These are phyloP conservation scores for Colletotrichum musicola DNA, from an alignment of 2,329 filamentous ascomycete species.

Conservation along the genomic window DNA sequence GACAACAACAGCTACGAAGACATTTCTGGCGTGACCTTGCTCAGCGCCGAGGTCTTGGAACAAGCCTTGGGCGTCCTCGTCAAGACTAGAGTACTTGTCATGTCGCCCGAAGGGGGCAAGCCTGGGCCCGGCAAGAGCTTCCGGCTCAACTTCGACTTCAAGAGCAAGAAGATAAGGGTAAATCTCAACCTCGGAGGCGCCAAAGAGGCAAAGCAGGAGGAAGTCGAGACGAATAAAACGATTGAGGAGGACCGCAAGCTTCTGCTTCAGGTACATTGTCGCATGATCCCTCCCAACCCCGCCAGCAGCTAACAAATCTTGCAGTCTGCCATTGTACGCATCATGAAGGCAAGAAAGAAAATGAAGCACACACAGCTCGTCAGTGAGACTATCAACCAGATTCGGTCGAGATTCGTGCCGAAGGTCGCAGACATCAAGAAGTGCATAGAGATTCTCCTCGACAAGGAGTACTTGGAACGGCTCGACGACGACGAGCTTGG, in stretches of 20 bases:
- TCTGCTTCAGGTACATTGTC: constrained; percentile 87
- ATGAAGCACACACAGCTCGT: constrained; percentile 98
- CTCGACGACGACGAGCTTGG: constrained; percentile 94
- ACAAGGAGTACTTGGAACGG: constrained; percentile 98
- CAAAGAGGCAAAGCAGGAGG: constrained; percentile 95
- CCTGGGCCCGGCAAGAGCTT: constrained; percentile 83
- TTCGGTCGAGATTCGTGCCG: constrained; percentile 91
- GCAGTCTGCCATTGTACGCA: constrained; percentile 96
- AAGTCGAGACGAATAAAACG: constrained; percentile 98
- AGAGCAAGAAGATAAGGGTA: constrained; percentile 97
- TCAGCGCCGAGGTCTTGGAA: constrained; percentile 86
- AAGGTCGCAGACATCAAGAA: constrained; percentile 98
- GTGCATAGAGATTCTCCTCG: constrained; percentile 97
- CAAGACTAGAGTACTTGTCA: constrained; percentile 89
- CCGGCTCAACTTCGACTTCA: constrained; percentile 92
- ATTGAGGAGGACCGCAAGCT: constrained; percentile 98
- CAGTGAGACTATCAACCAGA: constrained; percentile 95
- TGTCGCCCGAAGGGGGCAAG: constrained; percentile 79
- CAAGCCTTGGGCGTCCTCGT: constrained; percentile 87
- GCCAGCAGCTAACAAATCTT: constrained; percentile 43
- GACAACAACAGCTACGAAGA: constrained; percentile 90
- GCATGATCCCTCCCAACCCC: neutral
- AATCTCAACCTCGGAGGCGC: constrained; percentile 97
- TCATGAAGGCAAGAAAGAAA: constrained; percentile 99
- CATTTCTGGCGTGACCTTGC: constrained; percentile 82